Conservation (phyloP, 306 rosid species). For the Castanea crenata region DNA sequence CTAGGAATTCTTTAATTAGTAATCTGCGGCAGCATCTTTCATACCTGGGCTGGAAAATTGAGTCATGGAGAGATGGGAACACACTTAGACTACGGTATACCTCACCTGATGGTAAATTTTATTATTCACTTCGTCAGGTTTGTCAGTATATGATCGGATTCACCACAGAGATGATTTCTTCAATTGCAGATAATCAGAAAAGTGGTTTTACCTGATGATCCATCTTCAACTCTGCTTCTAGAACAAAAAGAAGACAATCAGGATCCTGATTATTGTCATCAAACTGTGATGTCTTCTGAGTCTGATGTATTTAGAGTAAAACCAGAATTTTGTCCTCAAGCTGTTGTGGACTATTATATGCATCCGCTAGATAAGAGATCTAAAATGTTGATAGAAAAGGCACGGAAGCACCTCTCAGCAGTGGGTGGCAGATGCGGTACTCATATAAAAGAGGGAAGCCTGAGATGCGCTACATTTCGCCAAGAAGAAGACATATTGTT, state of each 20-base stretch:
- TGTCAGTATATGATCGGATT: slow-evolving; percentile 36
- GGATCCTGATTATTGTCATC: slow-evolving; percentile 20
- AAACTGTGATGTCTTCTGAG: slow-evolving; percentile 10
- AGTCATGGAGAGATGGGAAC: slow-evolving; percentile 1
- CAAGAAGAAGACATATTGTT: slow-evolving; percentile 17
- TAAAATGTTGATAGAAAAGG: slow-evolving; percentile 26
- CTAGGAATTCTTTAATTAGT: background rate
- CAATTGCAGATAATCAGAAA: slow-evolving; percentile 21
- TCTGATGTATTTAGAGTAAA: slow-evolving; percentile 7
- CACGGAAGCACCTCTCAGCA: slow-evolving; percentile 44
- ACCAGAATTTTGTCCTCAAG: slow-evolving; percentile 38
- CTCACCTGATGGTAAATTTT: slow-evolving; percentile 37
- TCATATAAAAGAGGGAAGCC: slow-evolving; percentile 28
- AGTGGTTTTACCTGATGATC: slow-evolving; percentile 3
- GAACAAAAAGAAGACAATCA: slow-evolving; percentile 25
- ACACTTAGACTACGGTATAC: slow-evolving; percentile 28
- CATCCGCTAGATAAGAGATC: background rate
- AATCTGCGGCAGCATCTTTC: slow-evolving; percentile 29
- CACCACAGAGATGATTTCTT: slow-evolving; percentile 16
- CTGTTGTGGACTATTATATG: slow-evolving; percentile 41
- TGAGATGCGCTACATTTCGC: slow-evolving; percentile 38
- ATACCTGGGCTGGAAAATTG: slow-evolving; percentile 55
- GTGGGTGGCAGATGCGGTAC: slow-evolving; percentile 37
- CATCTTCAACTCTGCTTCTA: slow-evolving; percentile 8
- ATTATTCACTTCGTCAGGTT: slow-evolving; percentile 39